These are phyloP conservation scores for Neofusicoccum parvum DNA, from an alignment of 2,329 filamentous ascomycete genomes.

Conservation along the genomic window DNA sequence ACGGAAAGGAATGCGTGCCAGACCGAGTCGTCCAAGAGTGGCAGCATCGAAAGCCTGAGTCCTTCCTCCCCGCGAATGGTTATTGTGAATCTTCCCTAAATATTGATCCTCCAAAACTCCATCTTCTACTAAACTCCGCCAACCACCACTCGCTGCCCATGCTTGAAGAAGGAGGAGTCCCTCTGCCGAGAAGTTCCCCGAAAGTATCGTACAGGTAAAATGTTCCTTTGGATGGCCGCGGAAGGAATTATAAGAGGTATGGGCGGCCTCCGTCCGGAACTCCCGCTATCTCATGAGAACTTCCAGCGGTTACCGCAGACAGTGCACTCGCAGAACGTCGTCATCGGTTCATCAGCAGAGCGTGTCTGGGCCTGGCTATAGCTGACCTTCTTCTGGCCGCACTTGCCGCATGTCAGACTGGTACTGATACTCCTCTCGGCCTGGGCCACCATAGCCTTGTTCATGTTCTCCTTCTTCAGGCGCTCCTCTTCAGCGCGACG, in stretches of 20 bases:
- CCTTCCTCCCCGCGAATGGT: neutral
- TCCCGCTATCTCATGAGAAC: constrained; percentile 36
- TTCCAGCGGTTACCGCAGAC: constrained; percentile 57
- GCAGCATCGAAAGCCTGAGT: neutral
- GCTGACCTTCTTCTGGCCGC: constrained; percentile 89
- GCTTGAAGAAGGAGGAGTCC: neutral
- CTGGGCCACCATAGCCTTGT: constrained; percentile 92
- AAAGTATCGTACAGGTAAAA: constrained; percentile 14
- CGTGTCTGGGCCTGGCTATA: constrained; percentile 96
- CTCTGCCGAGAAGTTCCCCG: neutral
- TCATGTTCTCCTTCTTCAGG: constrained; percentile 91
- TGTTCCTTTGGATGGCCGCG: neutral
- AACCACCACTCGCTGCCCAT: constrained; percentile 13
- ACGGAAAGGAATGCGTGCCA: neutral
- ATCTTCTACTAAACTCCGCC: constrained; percentile 13
- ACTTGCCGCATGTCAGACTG: constrained; percentile 86
- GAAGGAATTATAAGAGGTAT: neutral
- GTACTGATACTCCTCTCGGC: constrained; percentile 88
- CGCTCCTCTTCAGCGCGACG: constrained; percentile 74
- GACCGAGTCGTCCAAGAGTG: neutral
- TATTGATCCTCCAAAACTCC: constrained; percentile 5
- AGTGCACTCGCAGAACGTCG: constrained; percentile 58
- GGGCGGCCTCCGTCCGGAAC: neutral
- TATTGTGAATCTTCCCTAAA: neutral
- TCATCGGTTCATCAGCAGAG: constrained; percentile 86